Evolutionary conservation across 345 rosid species (phyloP), one percentile per base, ranked within the genome.

Genomic region (Viola odorata): DNA sequence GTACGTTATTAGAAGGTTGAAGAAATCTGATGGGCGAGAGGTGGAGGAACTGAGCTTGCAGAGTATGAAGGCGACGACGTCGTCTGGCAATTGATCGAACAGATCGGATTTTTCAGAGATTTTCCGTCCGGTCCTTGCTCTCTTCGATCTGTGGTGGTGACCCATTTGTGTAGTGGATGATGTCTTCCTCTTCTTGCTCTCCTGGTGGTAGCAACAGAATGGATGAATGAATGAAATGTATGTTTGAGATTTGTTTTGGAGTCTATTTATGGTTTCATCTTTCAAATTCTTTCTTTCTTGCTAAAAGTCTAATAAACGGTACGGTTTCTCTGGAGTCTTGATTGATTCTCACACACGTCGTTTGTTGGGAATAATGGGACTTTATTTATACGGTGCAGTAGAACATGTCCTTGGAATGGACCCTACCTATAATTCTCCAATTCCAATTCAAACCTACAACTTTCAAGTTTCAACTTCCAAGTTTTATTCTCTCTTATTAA

Each of bases 51-150:
- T 66, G 67, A 86, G 91, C 57, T 71, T 80, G 61, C 68, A 41
- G 68, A 86, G 84, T 60, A 86, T 69, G 65, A 57, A 75, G 59
- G 80, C 55, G 41, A 83, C 62, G 53, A 86, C 79, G 72, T 86
- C 91, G 41, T 86, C 89, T 0, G 75, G 91, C 36, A 86, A 58
- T 8, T 71, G 68, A 14, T 86, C 89, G 58, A 86, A 75, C 13
- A 61, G 57, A 70, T 76, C 76, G 12, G 69, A 61, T 7, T 59
- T 58, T 3, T 51, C 50, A 5, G 17, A 37, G 14, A 53, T 61
- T 41, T 8, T 41, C 12, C 23, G 38, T 5, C 40, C 2, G 13
- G 13, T 7, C 13, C 50, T 47, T 11, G 50, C 5, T 7, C 50
- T 7, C 12, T 47, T 47, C 12, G 11, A 9, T 47, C 50, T 11